phyloP scores from a whole-genome alignment of 176 grass and related monocot genomes.

The Zoysia japonica region DNA sequence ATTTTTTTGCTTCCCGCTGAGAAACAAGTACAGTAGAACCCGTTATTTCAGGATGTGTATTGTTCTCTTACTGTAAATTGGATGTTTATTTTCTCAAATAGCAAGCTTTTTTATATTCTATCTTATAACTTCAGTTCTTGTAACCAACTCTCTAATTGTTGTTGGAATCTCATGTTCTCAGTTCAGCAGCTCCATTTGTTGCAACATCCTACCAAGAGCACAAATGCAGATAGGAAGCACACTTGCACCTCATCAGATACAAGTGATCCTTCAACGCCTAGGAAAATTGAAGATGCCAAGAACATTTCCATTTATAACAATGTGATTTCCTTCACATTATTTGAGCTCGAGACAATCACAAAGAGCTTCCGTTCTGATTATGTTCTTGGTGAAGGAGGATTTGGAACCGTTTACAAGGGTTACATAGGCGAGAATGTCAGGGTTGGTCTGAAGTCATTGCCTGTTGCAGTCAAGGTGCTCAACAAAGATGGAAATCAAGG shows the following conservation, averaged over 20 bases:
- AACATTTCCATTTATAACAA: slow-evolving; percentile 97
- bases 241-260: slow-evolving; percentile 65
- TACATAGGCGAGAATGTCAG: slow-evolving; percentile 99
- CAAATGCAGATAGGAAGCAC: slow-evolving; percentile 64
- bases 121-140: not conserved
- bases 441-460: slow-evolving; percentile 90
- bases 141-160: slow-evolving; percentile 12
- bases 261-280: slow-evolving; percentile 76
- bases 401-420: slow-evolving; percentile 97
- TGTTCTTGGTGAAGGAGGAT: slow-evolving; percentile 95
- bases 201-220: slow-evolving; percentile 72
- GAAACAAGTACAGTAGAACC: not conserved
- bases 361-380: slow-evolving; percentile 96
- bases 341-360: slow-evolving; percentile 96
- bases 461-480: slow-evolving; percentile 96
- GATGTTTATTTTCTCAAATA: too few relatives aligned
- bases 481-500: slow-evolving; percentile 99
- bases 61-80: too few relatives aligned
- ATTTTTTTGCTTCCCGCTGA: not conserved
- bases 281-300: slow-evolving; percentile 78
- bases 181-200: slow-evolving; percentile 96
- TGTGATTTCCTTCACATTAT: slow-evolving; percentile 91
- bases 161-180: slow-evolving; percentile 40
- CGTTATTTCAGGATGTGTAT: not conserved
- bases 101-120: not conserved